Evolutionary conservation across 1,139 yeast genomes (phyloP).

Genomic region (Kurtzmaniella quercitrusa): DNA sequence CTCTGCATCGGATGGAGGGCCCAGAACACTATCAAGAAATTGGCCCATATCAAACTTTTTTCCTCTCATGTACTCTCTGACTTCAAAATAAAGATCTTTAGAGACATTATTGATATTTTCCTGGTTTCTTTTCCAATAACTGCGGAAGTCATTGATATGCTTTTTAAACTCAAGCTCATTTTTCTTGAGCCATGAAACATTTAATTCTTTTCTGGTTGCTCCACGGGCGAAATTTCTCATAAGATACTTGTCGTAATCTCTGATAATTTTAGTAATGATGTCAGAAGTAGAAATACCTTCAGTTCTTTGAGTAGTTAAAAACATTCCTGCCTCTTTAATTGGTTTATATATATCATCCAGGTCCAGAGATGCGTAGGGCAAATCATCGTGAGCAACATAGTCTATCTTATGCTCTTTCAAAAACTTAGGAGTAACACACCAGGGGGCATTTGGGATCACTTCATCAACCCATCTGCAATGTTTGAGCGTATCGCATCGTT

Average conservation of each 20-base stretch:
- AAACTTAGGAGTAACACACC: slow-evolving; percentile 88
- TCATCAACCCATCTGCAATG: slow-evolving; percentile 99
- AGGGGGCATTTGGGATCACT: slow-evolving; percentile 90
- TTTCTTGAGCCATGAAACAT: slow-evolving; percentile 95
- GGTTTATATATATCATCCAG: slow-evolving; percentile 91
- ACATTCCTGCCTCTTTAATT: slow-evolving; percentile 85
- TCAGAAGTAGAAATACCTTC: slow-evolving; percentile 96
- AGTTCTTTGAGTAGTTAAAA: slow-evolving; percentile 91
- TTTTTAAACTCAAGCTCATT: slow-evolving; percentile 92
- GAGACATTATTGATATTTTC: slow-evolving; percentile 69
- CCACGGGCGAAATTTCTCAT: slow-evolving; percentile 98
- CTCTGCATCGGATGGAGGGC: slow-evolving; percentile 25
- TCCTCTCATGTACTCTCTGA: slow-evolving; percentile 65
- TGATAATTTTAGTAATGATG: slow-evolving; percentile 88
- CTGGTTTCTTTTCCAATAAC: slow-evolving; percentile 74
- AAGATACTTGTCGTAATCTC: slow-evolving; percentile 93
- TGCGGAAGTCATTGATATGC: slow-evolving; percentile 82
- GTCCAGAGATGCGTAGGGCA: slow-evolving; percentile 87
- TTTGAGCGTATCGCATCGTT: slow-evolving; percentile 79
- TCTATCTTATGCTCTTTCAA: slow-evolving; percentile 77
- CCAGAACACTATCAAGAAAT: slow-evolving; percentile 20
- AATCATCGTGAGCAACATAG: slow-evolving; percentile 96
- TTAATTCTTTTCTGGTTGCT: slow-evolving; percentile 91
- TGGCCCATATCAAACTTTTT: slow-evolving; percentile 41
- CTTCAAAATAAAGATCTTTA: slow-evolving; percentile 78